Conservation (phyloP, 495 filamentous ascomycete genomes). For the Xylaria venustula region DNA sequence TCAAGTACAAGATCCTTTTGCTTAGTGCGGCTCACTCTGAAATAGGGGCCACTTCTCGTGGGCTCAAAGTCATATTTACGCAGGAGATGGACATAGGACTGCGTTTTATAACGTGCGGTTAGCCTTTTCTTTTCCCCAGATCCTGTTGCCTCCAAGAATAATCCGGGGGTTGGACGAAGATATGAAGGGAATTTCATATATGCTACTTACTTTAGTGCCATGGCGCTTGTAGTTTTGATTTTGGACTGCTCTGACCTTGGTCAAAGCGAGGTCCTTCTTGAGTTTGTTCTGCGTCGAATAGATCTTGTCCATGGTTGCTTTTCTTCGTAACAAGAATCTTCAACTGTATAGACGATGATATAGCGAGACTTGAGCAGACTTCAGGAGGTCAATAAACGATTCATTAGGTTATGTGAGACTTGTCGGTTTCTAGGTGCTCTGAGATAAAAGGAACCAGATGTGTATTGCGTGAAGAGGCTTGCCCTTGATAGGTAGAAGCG, state of each 20-base stretch:
- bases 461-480: neutral
- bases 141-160: neutral
- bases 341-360: neutral
- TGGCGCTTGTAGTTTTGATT: constrained; percentile 65
- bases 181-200: neutral
- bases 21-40: constrained; percentile 40
- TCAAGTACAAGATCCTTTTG: constrained; percentile 32
- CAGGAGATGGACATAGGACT: constrained; percentile 66
- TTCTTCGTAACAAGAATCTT: neutral
- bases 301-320: constrained; percentile 31
- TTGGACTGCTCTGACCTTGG: constrained; percentile 46
- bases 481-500: neutral
- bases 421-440: constrained; percentile 2
- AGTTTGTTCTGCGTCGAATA: constrained; percentile 33
- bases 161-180: neutral
- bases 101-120: neutral
- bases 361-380: neutral
- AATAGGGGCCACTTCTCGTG: constrained; percentile 68
- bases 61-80: constrained; percentile 70
- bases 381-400: neutral
- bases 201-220: constrained; percentile 52
- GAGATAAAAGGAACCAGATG: neutral
- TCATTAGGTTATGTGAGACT: neutral
- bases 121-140: neutral
- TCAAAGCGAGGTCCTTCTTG: constrained; percentile 35